Evolutionary conservation across 2,329 filamentous ascomycete genomes (phyloP), one percentile per base, ranked within the genome.

Genomic region (Mollisiaceae sp.): DNA sequence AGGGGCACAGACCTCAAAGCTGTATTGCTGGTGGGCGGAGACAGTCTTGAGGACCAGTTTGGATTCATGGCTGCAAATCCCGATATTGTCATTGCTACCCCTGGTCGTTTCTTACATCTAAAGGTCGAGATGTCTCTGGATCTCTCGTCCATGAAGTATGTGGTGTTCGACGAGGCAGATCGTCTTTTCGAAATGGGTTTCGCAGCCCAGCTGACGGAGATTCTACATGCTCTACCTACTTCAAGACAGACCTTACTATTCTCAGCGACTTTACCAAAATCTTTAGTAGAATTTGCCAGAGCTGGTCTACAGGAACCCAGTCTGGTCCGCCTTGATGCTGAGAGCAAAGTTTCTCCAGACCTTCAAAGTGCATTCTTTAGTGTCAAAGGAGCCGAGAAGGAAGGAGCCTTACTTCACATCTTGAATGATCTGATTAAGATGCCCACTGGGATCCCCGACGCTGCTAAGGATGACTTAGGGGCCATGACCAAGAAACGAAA

Each of bases 151-250:
- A 90, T 99, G 67, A 86, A 88, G 72, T 99, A 99, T 75, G 92
- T 97, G 27, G 95, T 99, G 9, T 99, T 99, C 70, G 95, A 99
- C 76, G 95, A 99, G 78, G 95, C 95, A 1, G 95, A 99, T 83
- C 87, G 95, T 62, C 83, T 99, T 22, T 99, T 99, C 78, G 95
- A 99, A 77, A 97, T 99, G 94, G 96, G 95, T 72, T 99, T 99
- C 76, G 93, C 94, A 4, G 89, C 92, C 3, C 95, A 99, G 75
- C 82, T 99, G 71, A 91, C 91, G 0, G 95, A 99, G 77, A 98
- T 98, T 82, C 81, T 99, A 60, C 89, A 97, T 75, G 91, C 93
- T 0, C 82, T 99, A 18, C 95, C 96, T 0, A 82, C 87, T 0
- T 91, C 89, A 27, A 86, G 96, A 65, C 95, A 99, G 76, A 99